Base-by-base conservation (phyloP, 2,329 filamentous ascomycete species). In the Nectriaceae sp. region DNA sequence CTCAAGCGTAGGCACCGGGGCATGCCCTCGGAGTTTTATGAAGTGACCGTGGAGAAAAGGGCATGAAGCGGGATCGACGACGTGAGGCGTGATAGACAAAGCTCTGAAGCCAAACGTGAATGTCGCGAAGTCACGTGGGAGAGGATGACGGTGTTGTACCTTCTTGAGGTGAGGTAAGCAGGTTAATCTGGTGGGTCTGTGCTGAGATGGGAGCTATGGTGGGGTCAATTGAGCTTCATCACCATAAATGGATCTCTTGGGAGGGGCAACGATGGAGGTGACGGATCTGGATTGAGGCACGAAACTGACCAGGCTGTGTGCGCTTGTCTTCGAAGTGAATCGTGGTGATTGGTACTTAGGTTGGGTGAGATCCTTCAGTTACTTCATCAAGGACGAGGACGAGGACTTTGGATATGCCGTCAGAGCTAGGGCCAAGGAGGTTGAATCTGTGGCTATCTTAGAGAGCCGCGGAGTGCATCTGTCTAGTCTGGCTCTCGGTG, bases 61-160 rank as follows among this genome's bases (percentile, higher is more conserved):
- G 42, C 46, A 44, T 46, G 31, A 39, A 36, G 40, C 26, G 33
- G 43, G 43, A 37, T 46, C 24, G 41, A 45, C 26, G 42, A 56
- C 50, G 52, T 62, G 56, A 58, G 51, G 49, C 60, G 55, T 63
- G 56, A 55, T 49, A 49, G 47, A 49, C 50, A 59, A 21, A 44
- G 50, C 45, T 59, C 46, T 54, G 46, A 53, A 39, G 49, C 35
- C 36, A 48, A 49, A 57, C 55, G 53, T 53, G 57, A 47, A 16
- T 50, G 54, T 60, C 64, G 60, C 65, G 64, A 56, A 52, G 41
- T 65, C 65, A 68, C 65, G 65, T 68, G 65, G 52, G 6, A 11
- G 37, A 35, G 26, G 24, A 29, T 29, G 24, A 29, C 19, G 24
- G 21, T 21, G 37, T 29, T 20, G 42, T 43, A n/a, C 22, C 21